Evolutionary conservation across 768 basidiomycete genomes (phyloP).

Genomic region (Mycena polygramma): DNA sequence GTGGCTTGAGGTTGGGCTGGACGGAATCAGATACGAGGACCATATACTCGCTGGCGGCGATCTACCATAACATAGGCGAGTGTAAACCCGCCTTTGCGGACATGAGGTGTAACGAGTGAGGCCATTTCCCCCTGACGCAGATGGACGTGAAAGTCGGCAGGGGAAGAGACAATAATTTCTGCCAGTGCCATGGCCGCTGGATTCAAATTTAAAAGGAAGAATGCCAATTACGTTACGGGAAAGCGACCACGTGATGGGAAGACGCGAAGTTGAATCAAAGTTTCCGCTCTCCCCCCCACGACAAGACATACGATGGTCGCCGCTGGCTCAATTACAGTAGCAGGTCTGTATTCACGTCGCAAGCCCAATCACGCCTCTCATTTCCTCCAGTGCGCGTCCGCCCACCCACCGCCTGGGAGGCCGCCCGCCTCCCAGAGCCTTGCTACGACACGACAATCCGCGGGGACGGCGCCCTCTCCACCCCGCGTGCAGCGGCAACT

Average conservation of each 20-base stretch:
- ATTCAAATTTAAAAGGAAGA: background rate
- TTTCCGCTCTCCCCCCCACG: background rate
- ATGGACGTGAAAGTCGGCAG: slow-evolving; percentile 97
- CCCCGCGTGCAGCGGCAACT: slow-evolving; percentile 68
- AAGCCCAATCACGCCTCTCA: slow-evolving; percentile 34
- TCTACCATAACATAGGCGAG: slow-evolving; percentile 96
- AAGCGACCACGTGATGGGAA: too few species aligned
- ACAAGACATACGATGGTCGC: slow-evolving; percentile 69
- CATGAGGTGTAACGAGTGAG: slow-evolving; percentile 89
- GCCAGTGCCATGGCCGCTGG: background rate
- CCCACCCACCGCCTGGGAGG: slow-evolving; percentile 88
- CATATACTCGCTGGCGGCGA: slow-evolving; percentile 23
- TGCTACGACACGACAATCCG: slow-evolving; percentile 78
- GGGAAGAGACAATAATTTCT: slow-evolving; percentile 60
- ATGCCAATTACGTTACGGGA: background rate
- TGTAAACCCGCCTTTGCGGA: slow-evolving; percentile 88
- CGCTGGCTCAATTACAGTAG: slow-evolving; percentile 90
- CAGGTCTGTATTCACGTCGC: slow-evolving; percentile 62
- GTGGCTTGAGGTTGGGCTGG: slow-evolving; percentile 94
- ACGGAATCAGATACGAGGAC: slow-evolving; percentile 19
- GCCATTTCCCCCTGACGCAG: slow-evolving; percentile 90
- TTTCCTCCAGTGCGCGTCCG: slow-evolving; percentile 84
- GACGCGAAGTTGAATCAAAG: background rate
- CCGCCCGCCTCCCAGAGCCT: slow-evolving; percentile 84
- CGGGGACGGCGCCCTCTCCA: slow-evolving; percentile 88